Evolutionary conservation across 2,329 filamentous ascomycete genomes (phyloP), one percentile per base, ranked within the genome.

Genomic region (Colletotrichum phormii): DNA sequence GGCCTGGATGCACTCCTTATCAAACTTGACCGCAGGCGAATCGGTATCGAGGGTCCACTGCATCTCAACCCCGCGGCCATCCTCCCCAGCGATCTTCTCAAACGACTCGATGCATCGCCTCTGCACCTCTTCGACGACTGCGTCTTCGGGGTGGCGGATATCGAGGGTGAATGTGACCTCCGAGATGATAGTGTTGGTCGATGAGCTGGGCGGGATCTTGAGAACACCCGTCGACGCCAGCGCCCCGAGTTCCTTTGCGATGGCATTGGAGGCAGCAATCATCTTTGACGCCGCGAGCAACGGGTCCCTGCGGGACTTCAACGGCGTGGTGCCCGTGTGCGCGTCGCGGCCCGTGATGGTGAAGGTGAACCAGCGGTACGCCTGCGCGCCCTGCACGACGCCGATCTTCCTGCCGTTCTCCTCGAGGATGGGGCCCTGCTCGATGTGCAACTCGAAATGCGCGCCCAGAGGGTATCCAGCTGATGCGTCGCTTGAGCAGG

Each of bases 401-500:
- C 92, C 91, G 64, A 96, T 87, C 66, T 91, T 90, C 75, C 91
- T 87, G 31, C 86, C 83, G 33, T 88, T 86, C 18, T 86, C 86
- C 77, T 95, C 91, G 1, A 97, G 86, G 42, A 94, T 89, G 0
- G 94, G 93, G 0, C 94, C 94, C 80, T 97, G 95, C 80, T 97
- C 94, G 65, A 96, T 96, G 78, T 97, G 94, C 11, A 97, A 86
- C 80, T 96, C 94, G 77, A 96, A 95, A 80, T 96, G 93, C 1
- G 92, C 93, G 1, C 89, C 92, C 82, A 94, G 90, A 0, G 91
- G 91, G 26, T 68, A 75, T 2, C 71, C 72, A 9, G 59, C 8
- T 2, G 58, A 35, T 13, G 57, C 37, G 37, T 58, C 42, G 57
- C 53, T 62, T 4, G 71, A 67, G 33, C 73, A 75, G 13, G 67